A percentile compares a stretch with the other conserved stretches of the same genome.
These are phyloP conservation scores for Phlebiopsis flavidoalba DNA, from an alignment of 768 basidiomycete species.

Conservation along the genomic window DNA sequence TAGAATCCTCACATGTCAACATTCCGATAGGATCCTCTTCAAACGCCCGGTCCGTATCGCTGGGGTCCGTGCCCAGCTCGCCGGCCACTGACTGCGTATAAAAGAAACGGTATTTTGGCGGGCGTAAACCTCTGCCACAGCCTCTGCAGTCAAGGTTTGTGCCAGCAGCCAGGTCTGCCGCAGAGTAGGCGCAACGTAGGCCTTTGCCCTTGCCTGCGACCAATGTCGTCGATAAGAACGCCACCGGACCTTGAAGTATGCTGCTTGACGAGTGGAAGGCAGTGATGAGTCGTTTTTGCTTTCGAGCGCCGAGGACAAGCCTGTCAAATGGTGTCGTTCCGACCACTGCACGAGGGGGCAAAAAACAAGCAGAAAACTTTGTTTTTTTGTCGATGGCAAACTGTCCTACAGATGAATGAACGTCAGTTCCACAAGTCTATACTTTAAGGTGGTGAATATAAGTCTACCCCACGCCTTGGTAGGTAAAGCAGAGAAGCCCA, in stretches of 20 bases:
- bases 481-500: constrained; percentile 9
- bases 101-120: too few species aligned
- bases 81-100: constrained; percentile 29
- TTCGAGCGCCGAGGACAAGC: constrained; percentile 27
- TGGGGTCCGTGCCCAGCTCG: constrained; percentile 27
- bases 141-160: constrained; percentile 34
- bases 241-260: neutral
- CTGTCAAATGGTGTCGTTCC: constrained; percentile 29
- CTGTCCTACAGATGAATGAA: constrained; percentile 17
- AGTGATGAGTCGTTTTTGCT: constrained; percentile 29
- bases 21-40: constrained; percentile 20
- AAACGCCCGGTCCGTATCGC: constrained; percentile 21
- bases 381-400: constrained; percentile 26
- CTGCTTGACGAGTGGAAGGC: constrained; percentile 25
- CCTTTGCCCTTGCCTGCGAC: constrained; percentile 34
- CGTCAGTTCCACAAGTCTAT: neutral
- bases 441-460: too few species aligned
- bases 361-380: too few species aligned
- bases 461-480: constrained; percentile 8
- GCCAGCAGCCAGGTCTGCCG: constrained; percentile 32
- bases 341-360: constrained; percentile 31
- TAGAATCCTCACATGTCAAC: too few species aligned
- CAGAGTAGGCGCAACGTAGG: constrained; percentile 29
- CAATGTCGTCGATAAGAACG: constrained; percentile 27
- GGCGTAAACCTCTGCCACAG: constrained; percentile 25